Evolutionary conservation across 192 early-diverging fungal genomes (phyloP), one percentile per base, ranked within the genome.

Genomic region (Coemansia sp.): DNA sequence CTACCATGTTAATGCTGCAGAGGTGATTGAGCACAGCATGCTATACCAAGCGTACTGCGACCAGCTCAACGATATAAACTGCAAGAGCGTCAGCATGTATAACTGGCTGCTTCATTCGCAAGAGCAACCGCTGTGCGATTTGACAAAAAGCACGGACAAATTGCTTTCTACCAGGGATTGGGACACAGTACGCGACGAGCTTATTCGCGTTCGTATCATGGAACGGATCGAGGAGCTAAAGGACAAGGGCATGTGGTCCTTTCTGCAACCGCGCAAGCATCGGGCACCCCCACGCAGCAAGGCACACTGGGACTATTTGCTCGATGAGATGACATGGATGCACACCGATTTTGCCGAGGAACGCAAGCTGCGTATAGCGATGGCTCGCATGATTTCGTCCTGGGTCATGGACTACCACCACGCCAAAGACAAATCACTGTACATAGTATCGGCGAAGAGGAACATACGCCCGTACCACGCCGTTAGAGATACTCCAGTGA

Each of bases 381-480:
- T 78, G 47, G 74, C 77, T 4, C 61, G 68, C 27, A 33, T 64
- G 58, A 27, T 84, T 4, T 57, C 74, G 5, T 68, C 62, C 42
- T 82, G 76, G 76, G 71, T 84, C 6, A 67, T 75, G 70, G 83
- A 80, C 62, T 84, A 75, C 28, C 83, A 84, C 44, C 55, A 67
- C 6, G 70, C 76, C 8, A 23, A 44, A 15, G 66, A 80, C 66
- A 84, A 81, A 38, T 67, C 67, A 23, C 64, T 64, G 7, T 73
- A 81, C 10, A 70, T 62, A n/a, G 70, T 83, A n/a, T 48, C 57
- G 48, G 59, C 55, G 6, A 52, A 44, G 37, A 50, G 54, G 48
- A 63, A 63, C 15, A 33, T 59, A 15, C 42, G 65, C n/a, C 61
- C 65, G 1, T 55, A 54, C 14, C 13, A 31, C n/a, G 14, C 22